Evolutionary conservation across 306 rosid species (phyloP).

Genomic region (Rosa chinensis): DNA sequence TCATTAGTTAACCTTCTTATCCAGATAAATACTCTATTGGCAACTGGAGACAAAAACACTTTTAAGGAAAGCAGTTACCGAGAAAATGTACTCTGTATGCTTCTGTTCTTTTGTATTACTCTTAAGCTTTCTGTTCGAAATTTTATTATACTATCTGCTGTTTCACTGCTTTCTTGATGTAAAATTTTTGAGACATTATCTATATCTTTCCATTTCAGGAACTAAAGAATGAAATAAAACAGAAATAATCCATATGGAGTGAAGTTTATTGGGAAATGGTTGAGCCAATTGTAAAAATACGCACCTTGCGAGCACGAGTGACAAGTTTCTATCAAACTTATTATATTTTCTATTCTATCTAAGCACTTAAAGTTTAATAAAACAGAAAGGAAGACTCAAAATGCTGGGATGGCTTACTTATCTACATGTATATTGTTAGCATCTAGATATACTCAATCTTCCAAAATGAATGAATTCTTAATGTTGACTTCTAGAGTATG

Average conservation of each 20-base stretch:
- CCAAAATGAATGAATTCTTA: too few relatives aligned
- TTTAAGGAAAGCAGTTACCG: slow-evolving; percentile 83
- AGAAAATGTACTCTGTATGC: slow-evolving; percentile 89
- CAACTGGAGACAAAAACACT: slow-evolving; percentile 68
- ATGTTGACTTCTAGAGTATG: too few relatives aligned
- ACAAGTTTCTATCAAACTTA: too few relatives aligned
- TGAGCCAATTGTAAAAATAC: slow-evolving; percentile 59
- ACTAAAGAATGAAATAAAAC: slow-evolving; percentile 90
- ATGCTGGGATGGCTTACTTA: too few relatives aligned
- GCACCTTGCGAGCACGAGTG: too few relatives aligned
- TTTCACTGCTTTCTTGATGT: slow-evolving; percentile 20
- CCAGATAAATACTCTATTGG: slow-evolving; percentile 78
- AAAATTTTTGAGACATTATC: slow-evolving; percentile 19
- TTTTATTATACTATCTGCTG: slow-evolving; percentile 11
- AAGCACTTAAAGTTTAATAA: too few relatives aligned
- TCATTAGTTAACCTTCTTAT: slow-evolving; percentile 19
- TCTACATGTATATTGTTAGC: too few relatives aligned
- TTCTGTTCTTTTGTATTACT: slow-evolving; percentile 26
- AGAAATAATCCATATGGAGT: slow-evolving; percentile 71
- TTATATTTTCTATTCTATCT: too few relatives aligned
- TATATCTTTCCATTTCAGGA: slow-evolving; percentile 45
- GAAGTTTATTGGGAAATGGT: slow-evolving; percentile 79
- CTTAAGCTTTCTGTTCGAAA: slow-evolving; percentile 16
- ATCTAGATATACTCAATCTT: too few relatives aligned
- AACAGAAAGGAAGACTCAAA: too few relatives aligned